Evolutionary conservation across 345 rosid species (phyloP).

Genomic region (Toxicodendron radicans): DNA sequence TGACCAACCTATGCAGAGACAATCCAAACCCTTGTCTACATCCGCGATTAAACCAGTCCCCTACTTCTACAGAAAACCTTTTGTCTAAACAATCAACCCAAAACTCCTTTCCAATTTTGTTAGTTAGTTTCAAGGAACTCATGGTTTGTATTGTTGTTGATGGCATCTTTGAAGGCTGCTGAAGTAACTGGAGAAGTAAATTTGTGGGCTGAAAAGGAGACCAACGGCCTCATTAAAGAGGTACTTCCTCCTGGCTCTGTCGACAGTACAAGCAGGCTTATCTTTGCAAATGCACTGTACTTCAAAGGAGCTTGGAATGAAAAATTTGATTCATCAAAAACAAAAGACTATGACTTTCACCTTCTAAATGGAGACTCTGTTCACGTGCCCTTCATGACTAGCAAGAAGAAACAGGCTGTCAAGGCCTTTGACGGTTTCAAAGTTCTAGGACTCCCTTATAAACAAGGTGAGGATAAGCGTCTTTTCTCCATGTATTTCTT

Average conservation of each 20-base stretch:
- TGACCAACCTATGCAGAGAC: too few species aligned
- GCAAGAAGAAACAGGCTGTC: slow-evolving; percentile 55
- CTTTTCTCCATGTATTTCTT: slow-evolving; percentile 71
- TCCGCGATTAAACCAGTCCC: too few species aligned
- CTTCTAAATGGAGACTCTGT: slow-evolving; percentile 53
- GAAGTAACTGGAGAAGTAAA: slow-evolving; percentile 67
- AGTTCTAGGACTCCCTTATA: slow-evolving; percentile 72
- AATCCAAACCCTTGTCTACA: too few species aligned
- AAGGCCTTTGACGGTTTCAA: slow-evolving; percentile 59
- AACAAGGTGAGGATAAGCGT: slow-evolving; percentile 66
- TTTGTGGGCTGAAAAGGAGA: slow-evolving; percentile 72
- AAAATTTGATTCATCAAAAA: slow-evolving; percentile 51
- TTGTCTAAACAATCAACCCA: too few species aligned
- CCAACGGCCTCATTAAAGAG: slow-evolving; percentile 71
- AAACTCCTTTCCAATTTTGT: neutral
- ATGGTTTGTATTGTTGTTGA: neutral
- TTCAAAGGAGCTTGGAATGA: slow-evolving; percentile 84
- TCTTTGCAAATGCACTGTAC: slow-evolving; percentile 76
- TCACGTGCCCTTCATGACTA: slow-evolving; percentile 73
- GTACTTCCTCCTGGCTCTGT: slow-evolving; percentile 69
- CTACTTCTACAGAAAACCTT: too few species aligned
- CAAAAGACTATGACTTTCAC: slow-evolving; percentile 62
- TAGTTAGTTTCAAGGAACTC: neutral
- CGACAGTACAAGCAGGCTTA: slow-evolving; percentile 50
- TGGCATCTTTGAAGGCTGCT: slow-evolving; percentile 47